These are phyloP conservation scores for Trametes sp. DNA, from an alignment of 1,284 basidiomycete species.

Conservation along the genomic window DNA sequence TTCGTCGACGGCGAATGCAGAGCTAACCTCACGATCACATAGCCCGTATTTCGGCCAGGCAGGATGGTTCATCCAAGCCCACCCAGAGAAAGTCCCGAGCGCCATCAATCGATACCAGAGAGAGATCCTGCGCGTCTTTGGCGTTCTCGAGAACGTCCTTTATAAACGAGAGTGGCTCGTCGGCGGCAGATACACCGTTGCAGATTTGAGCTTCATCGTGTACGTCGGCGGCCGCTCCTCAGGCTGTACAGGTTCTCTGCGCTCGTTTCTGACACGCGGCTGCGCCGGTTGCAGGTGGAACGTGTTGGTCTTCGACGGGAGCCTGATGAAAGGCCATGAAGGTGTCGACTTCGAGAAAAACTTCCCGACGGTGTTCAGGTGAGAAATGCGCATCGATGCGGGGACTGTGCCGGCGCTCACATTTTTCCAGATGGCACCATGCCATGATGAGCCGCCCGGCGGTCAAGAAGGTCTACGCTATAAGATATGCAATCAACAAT, in stretches of 20 bases:
- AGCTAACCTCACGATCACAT: neutral
- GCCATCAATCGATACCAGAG: conserved; percentile 41
- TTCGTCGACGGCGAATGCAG: neutral
- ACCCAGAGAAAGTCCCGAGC: conserved; percentile 33
- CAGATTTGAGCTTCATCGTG: conserved; percentile 27
- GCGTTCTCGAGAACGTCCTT: conserved; percentile 40
- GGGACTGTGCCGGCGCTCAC: neutral
- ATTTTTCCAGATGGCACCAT: neutral
- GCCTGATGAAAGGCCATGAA: neutral
- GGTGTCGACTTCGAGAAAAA: conserved; percentile 13
- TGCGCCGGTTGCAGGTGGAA: conserved; percentile 7
- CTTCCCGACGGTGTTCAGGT: conserved; percentile 11
- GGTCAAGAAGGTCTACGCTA: neutral
- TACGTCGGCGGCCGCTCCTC: neutral
- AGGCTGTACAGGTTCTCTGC: too few species aligned
- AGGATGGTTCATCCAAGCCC: neutral
- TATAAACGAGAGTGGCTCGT: conserved; percentile 22
- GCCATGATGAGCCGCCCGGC: neutral
- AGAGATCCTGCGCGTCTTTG: conserved; percentile 40
- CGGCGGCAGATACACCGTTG: conserved; percentile 27
- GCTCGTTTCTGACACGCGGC: neutral
- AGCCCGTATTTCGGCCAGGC: conserved; percentile 26
- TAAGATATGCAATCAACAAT: neutral
- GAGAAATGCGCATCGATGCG: neutral
- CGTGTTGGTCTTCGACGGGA: neutral